Base-by-base conservation (phyloP, 495 filamentous ascomycete species). In the Lichina pygmaea region DNA sequence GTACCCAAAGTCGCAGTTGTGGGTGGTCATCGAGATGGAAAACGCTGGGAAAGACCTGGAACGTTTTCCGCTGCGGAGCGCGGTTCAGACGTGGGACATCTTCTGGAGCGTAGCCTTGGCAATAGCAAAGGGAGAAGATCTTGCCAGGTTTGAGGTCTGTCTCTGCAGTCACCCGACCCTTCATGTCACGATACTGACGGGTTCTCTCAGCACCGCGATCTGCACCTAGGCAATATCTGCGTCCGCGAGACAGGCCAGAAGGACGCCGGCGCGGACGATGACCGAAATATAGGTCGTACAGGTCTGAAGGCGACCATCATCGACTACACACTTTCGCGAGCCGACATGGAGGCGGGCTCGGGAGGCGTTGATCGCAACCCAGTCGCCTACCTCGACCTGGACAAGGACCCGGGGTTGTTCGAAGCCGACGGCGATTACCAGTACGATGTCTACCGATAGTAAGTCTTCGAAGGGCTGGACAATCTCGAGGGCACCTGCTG, bases 211-310 rank as follows among this genome's bases (percentile, higher is more conserved):
- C 85, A 93, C 58, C 75, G 85, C 6, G 85, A 93, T 59, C 64
- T 93, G 11, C 85, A 93, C 56, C 66, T 85, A 37, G 82, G 81
- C 8, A 93, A 93, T 55, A 66, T 93, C 24, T 93, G 85, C 55
- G 72, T 89, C 41, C 36, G 13, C 11, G 36, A 39, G 63, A 60
- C n/a, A 48, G 47, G 43, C 51, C 42, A 60, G 41, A 50, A 62
- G 54, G 57, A 50, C 58, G 46, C 51, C 59, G 24, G 24, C 24
- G 2, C 24, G 4, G 41, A 53, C 61, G 4, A n/a, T 8, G n/a
- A 30, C n/a, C 44, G 60, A 42, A 69, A 69, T 31, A 75, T 85
- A 48, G 77, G 76, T 0, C 66, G 67, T 47, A 82, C 80, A 6
- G 67, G 66, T 6, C 60, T 91, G 0, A 73, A 83, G 42, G 73